phyloP scores from a whole-genome alignment of 441 rosid species.

The Arabidopsis hybrid region DNA sequence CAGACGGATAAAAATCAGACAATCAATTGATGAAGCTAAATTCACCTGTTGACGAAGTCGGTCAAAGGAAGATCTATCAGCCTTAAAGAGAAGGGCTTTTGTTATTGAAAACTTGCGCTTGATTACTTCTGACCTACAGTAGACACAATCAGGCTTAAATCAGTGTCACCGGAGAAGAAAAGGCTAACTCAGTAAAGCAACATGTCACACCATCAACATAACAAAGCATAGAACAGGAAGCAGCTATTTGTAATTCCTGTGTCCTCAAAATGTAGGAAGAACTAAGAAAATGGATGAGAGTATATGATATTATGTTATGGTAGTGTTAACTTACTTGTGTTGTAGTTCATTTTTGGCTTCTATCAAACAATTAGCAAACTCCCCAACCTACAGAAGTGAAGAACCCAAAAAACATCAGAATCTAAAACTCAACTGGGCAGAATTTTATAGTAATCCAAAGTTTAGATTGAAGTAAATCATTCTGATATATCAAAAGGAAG shows the following conservation, averaged over 20 bases:
- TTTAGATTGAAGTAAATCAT: slow-evolving; percentile 7
- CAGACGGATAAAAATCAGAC: not conserved
- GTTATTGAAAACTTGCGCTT: slow-evolving; percentile 80
- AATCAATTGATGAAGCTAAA: slow-evolving; percentile 31
- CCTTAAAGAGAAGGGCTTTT: slow-evolving; percentile 80
- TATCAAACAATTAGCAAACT: slow-evolving; percentile 83
- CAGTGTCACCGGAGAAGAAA: not conserved
- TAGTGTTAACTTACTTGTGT: slow-evolving; percentile 66
- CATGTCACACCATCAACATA: slow-evolving; percentile 14
- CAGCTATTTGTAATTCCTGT: slow-evolving; percentile 3
- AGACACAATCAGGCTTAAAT: slow-evolving; percentile 5
- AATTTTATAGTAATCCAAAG: slow-evolving; percentile 1
- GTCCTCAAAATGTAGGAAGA: slow-evolving; percentile 23
- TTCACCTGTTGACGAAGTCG: slow-evolving; percentile 83
- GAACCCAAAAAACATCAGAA: slow-evolving; percentile 25
- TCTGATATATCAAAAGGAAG: slow-evolving; percentile 20
- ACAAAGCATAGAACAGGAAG: slow-evolving; percentile 1
- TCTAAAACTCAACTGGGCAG: not conserved
- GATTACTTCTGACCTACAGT: slow-evolving; percentile 67
- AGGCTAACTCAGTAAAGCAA: not conserved
- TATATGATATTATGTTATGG: not conserved
- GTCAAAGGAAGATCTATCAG: slow-evolving; percentile 84
- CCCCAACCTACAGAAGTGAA: slow-evolving; percentile 68
- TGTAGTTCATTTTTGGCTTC: slow-evolving; percentile 80
- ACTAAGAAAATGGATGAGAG: slow-evolving; percentile 2